Evolutionary conservation across 1,139 yeast species (phyloP), one percentile per base, ranked within the genome.

Genomic region (Ogataea hybrid): DNA sequence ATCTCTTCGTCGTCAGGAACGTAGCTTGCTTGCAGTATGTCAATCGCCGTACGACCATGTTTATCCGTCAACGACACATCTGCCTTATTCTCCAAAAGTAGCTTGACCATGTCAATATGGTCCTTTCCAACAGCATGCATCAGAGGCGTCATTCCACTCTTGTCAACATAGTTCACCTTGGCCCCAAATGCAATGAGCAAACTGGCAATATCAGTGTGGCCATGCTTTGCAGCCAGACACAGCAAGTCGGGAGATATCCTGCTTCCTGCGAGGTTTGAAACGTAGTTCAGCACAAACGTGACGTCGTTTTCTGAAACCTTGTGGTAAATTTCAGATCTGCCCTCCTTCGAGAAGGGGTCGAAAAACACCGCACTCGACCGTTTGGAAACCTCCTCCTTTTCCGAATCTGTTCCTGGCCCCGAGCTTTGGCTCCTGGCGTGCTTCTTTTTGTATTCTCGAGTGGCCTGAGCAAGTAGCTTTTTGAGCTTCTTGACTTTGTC

Each of bases 91-190:
- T 82, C 79, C 23, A 89, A 61, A 36, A 90, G 67, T 41, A 88
- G 70, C 53, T 79, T 75, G 3, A 85, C 92, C 15, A 87, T 84
- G 4, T 79, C 82, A 15, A 69, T 55, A 59, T 88, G 94, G 2
- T 90, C 92, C 47, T 95, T 73, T 4, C 96, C 96, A 32, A 87
- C 92, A 7, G 95, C 76, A 18, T 83, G 79, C 69, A 84, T 76
- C 42, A 90, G 68, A 0, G 95, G 85, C 1, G 94, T 86, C 17
- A 75, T 69, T 0, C 95, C 96, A 39, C 79, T 77, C 45, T 76
- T 75, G 28, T 75, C 69, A 3, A 73, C 73, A 55, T 86, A 81
- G 37, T 63, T 58, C n/a, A 84, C 77, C 48, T 81, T 76, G 0
- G 84, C 81, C 12, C 92, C 94, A 56, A 87, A 84, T 3, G 92